phyloP scores from a whole-genome alignment of 2,329 filamentous ascomycete species.

The Aspergillus ochraceus region DNA sequence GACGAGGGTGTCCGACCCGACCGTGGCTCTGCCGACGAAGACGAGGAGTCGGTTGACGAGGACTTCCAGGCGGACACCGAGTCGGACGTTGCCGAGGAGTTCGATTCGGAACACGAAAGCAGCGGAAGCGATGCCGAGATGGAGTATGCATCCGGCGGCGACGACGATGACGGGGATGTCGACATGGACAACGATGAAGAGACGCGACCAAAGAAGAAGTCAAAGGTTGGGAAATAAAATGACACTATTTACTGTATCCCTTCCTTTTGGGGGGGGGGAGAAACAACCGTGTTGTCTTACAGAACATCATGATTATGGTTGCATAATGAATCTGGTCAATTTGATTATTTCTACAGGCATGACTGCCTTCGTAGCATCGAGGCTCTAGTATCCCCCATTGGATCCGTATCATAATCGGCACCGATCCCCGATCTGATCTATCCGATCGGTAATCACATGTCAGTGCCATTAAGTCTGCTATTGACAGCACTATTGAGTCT shows the following conservation, averaged over 20 bases:
- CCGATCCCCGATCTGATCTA: not conserved
- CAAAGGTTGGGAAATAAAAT: constrained; percentile 49
- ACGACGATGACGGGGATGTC: constrained; percentile 41
- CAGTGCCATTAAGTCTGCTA: constrained; percentile 11
- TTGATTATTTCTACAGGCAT: not conserved
- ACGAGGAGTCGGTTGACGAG: constrained; percentile 92
- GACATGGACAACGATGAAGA: constrained; percentile 44
- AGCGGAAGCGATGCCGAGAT: constrained; percentile 66
- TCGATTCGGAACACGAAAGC: constrained; percentile 86
- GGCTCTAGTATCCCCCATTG: too few species aligned
- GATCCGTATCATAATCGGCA: too few species aligned
- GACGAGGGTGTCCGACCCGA: constrained; percentile 72
- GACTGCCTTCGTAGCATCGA: not conserved
- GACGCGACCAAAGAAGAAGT: constrained; percentile 65
- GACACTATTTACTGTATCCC: not conserved
- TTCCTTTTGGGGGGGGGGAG: not conserved
- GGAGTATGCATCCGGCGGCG: constrained; percentile 47
- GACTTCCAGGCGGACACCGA: constrained; percentile 93
- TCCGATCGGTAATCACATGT: constrained; percentile 7
- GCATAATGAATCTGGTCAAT: constrained; percentile 17
- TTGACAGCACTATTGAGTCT: constrained; percentile 14
- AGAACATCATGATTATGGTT: constrained; percentile 8
- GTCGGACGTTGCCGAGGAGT: constrained; percentile 95
- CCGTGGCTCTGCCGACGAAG: constrained; percentile 90
- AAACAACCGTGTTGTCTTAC: not conserved